Conservation (phyloP, 257 asterid species). For the Thymus quinquecostatus region DNA sequence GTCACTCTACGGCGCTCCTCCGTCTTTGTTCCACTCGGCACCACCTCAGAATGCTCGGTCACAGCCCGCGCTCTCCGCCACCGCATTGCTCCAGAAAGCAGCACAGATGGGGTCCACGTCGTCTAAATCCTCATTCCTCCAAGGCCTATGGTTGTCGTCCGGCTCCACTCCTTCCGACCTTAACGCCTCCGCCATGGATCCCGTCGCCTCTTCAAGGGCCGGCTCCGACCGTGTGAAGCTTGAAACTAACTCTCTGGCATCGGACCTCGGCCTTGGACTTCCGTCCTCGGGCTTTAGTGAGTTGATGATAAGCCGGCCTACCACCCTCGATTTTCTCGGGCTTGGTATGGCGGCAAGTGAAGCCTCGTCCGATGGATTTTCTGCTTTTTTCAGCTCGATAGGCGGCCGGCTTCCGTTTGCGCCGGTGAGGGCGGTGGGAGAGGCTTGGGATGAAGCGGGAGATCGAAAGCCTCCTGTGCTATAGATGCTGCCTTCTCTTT, state of each 20-base stretch:
- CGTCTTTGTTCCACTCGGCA: slow-evolving; percentile 51
- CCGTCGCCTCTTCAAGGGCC: slow-evolving; percentile 21
- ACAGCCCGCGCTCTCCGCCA: slow-evolving; percentile 75
- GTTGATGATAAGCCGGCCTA: slow-evolving; percentile 60
- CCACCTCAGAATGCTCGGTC: slow-evolving; percentile 43
- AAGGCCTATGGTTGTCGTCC: slow-evolving; percentile 63
- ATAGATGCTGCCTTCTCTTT: slow-evolving; percentile 27
- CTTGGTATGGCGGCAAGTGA: slow-evolving; percentile 56
- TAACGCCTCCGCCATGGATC: slow-evolving; percentile 32
- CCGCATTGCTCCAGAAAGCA: slow-evolving; percentile 88
- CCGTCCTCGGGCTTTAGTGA: slow-evolving; percentile 44
- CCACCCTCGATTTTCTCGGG: slow-evolving; percentile 86
- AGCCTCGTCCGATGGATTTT: slow-evolving; percentile 40
- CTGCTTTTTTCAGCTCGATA: slow-evolving; percentile 57
- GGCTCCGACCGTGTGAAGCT: slow-evolving; percentile 40
- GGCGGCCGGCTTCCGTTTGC: slow-evolving; percentile 41
- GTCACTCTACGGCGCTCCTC: slow-evolving; percentile 41
- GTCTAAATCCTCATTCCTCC: slow-evolving; percentile 70
- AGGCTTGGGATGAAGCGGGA: slow-evolving; percentile 58
- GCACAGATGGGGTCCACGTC: slow-evolving; percentile 80
- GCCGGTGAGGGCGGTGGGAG: slow-evolving; percentile 34
- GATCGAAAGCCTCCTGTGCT: slow-evolving; percentile 65
- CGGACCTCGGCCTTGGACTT: slow-evolving; percentile 58
- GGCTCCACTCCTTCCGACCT: slow-evolving; percentile 40
- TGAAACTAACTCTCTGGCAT: slow-evolving; percentile 50